Conservation (phyloP, 106 monocot species). For the Cymbidium sinense region DNA sequence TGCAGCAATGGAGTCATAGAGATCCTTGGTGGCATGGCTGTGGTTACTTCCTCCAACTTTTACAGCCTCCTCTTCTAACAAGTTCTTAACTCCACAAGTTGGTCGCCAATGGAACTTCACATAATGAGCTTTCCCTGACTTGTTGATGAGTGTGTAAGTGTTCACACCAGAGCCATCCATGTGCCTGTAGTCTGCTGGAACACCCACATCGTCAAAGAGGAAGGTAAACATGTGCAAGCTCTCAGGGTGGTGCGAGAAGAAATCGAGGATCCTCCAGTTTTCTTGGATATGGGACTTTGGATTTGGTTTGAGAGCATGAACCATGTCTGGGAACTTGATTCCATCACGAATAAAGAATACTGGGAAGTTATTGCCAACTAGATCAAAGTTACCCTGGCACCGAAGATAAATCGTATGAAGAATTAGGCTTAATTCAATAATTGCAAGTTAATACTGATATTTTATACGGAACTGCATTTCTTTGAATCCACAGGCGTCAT, state of each 20-base stretch:
- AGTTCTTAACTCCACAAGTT: conserved; percentile 39
- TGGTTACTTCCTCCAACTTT: conserved; percentile 44
- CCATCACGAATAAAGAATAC: conserved; percentile 22
- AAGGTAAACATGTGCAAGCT: conserved; percentile 31
- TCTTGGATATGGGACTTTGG: conserved; percentile 9
- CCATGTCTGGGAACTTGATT: conserved; percentile 23
- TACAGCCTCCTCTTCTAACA: conserved; percentile 40
- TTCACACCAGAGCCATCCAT: conserved; percentile 56
- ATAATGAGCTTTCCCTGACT: conserved; percentile 29
- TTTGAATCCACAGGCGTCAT: background rate
- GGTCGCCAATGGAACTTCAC: conserved; percentile 19
- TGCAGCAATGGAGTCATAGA: conserved; percentile 41
- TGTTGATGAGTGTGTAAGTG: conserved; percentile 44
- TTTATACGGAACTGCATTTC: background rate
- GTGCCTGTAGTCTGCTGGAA: conserved; percentile 43
- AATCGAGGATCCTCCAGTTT: conserved; percentile 5
- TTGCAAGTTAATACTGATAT: background rate
- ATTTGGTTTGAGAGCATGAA: conserved; percentile 19
- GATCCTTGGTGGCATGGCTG: conserved; percentile 54
- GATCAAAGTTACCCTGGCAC: conserved; percentile 17
- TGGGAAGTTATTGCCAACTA: conserved; percentile 21
- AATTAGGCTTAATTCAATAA: background rate
- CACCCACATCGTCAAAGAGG: conserved; percentile 46
- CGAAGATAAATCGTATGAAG: background rate
- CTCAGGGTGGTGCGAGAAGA: conserved; percentile 12